Base-by-base conservation (phyloP, 345 rosid species). In the Hibiscus tridactylites region DNA sequence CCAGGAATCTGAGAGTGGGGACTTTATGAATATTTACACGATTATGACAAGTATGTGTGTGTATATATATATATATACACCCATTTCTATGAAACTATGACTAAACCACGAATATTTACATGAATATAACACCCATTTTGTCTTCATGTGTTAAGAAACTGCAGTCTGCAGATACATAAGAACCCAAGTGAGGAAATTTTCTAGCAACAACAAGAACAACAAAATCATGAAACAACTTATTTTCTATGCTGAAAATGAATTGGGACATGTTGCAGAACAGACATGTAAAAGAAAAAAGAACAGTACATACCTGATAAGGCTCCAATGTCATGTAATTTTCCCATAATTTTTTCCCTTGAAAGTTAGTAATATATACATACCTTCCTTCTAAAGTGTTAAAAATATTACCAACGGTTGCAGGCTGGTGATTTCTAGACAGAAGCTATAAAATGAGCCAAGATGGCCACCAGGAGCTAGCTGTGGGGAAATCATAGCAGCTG, bases 401-500 rank as follows among this genome's bases (percentile, higher is more conserved):
- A 67, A 26, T 42, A 10, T 3, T 67, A 49, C 56, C 70, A 46
- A 46, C 13, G 33, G 24, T 65, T 21, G 31, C 65, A 15, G 68
- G 52, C n/a, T 21, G 33, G 52, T 65, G 69, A 21, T 37, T 21
- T 46, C 1, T 16, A 28, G 71, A 67, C 15, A 28, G 15, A 46
- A 35, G 49, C 60, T 46, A 83, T 6, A 74, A 50, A 65, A 79
- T 19, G 71, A 73, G 29, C 86, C 86, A 83, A 39, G 82, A 78
- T 2, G 68, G 73, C 85, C 89, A 82, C 88, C 89, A 82, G 13
- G 79, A 69, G 61, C 68, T 21, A 49, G 71, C 84, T 77, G 83
- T 74, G 67, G 39, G 6, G 35, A 8, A 54, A 54, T n/a, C 4
- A 54, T 54, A 17, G 59, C 58, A 53, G 3, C 53, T 49, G 53